phyloP scores from a whole-genome alignment of 2,329 filamentous ascomycete species.

The Alternaria sp. region DNA sequence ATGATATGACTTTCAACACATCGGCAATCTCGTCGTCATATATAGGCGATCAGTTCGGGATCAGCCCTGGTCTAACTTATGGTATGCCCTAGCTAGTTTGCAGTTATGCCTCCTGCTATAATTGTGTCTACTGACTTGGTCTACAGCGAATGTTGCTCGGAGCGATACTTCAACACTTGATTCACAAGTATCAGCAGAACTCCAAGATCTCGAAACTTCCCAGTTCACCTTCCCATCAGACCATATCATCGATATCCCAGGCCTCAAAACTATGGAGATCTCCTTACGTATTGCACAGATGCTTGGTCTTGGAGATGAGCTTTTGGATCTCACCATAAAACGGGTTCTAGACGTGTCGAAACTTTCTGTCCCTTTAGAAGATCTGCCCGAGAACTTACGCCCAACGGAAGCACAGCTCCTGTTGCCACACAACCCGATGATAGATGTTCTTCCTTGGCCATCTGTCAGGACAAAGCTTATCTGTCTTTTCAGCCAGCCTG shows the following conservation, averaged over 20 bases:
- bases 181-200: neutral
- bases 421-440: neutral
- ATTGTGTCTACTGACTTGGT: neutral
- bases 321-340: neutral
- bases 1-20: neutral
- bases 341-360: neutral
- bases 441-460: slow-evolving; percentile 1
- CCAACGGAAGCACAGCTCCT: neutral
- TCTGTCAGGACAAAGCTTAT: slow-evolving; percentile 3
- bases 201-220: neutral
- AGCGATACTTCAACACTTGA: neutral
- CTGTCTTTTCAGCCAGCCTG: neutral
- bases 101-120: neutral
- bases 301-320: neutral
- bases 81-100: neutral
- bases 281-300: neutral
- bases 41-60: neutral
- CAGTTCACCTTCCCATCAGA: slow-evolving; percentile 5
- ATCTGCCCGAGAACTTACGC: neutral
- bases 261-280: neutral
- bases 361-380: neutral
- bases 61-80: neutral
- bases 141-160: neutral
- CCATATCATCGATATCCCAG: neutral
- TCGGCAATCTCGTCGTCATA: neutral